phyloP scores from a whole-genome alignment of 768 basidiomycete species.

The Panaeolus papilionaceus region DNA sequence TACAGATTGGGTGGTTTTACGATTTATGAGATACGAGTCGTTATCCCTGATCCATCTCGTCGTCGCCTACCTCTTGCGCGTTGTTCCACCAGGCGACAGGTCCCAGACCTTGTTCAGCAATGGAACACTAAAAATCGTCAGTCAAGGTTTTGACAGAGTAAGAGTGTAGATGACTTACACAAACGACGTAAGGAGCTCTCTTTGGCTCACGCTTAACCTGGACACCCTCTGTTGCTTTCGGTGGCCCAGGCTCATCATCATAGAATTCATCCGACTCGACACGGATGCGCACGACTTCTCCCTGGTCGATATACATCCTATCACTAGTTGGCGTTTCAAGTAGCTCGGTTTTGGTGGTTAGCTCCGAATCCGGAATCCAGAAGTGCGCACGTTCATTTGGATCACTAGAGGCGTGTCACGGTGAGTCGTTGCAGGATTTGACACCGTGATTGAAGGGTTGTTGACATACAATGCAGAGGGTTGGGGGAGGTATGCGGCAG shows the following conservation, averaged over 20 bases:
- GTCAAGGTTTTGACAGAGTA: not conserved
- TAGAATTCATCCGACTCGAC: slow-evolving; percentile 85
- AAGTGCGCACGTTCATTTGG: slow-evolving; percentile 85
- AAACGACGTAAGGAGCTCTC: slow-evolving; percentile 71
- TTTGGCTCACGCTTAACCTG: slow-evolving; percentile 53
- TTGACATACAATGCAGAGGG: slow-evolving; percentile 76
- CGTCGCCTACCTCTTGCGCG: slow-evolving; percentile 45
- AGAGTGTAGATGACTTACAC: slow-evolving; percentile 49
- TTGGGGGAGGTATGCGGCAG: slow-evolving; percentile 78
- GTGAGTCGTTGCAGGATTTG: not conserved
- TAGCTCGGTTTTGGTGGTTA: slow-evolving; percentile 61
- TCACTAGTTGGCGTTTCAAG: slow-evolving; percentile 70
- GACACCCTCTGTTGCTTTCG: slow-evolving; percentile 76
- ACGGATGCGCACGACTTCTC: slow-evolving; percentile 77
- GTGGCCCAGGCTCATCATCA: slow-evolving; percentile 87
- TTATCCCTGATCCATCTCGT: slow-evolving; percentile 51
- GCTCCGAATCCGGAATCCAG: slow-evolving; percentile 73
- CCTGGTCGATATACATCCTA: slow-evolving; percentile 83
- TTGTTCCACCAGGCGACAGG: slow-evolving; percentile 79
- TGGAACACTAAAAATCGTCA: slow-evolving; percentile 65
- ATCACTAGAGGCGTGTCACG: slow-evolving; percentile 52
- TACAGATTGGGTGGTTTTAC: slow-evolving; percentile 14
- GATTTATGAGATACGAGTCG: not conserved
- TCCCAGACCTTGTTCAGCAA: slow-evolving; percentile 83
- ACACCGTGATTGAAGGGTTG: not conserved